Conservation (phyloP, 2,329 filamentous ascomycete genomes). For the Aureobasidium pullulans region DNA sequence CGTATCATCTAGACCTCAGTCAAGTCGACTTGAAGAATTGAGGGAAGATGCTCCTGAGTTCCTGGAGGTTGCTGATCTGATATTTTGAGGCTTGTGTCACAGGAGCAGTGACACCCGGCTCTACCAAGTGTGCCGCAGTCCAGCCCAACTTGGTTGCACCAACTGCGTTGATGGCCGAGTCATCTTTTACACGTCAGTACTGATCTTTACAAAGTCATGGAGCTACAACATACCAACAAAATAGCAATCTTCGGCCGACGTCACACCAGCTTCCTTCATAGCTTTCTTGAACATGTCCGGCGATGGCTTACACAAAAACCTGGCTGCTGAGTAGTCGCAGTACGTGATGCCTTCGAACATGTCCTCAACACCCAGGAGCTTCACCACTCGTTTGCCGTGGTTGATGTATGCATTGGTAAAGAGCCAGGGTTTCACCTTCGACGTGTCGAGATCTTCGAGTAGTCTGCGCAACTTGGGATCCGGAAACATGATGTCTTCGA, state of each 20-base stretch:
- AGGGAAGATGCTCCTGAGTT: constrained; percentile 70
- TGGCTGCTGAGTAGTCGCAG: constrained; percentile 73
- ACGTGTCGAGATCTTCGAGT: constrained; percentile 72
- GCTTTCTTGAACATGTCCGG: constrained; percentile 79
- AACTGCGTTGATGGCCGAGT: constrained; percentile 75
- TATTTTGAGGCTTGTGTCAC: constrained; percentile 55
- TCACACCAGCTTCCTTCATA: constrained; percentile 73
- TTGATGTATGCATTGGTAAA: constrained; percentile 94
- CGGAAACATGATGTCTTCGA: constrained; percentile 76
- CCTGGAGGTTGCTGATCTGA: constrained; percentile 67
- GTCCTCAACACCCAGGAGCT: constrained; percentile 73
- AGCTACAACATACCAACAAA: constrained; percentile 70
- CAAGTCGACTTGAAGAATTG: constrained; percentile 65
- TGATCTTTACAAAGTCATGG: background rate
- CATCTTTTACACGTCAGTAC: constrained; percentile 51
- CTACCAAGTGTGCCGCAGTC: constrained; percentile 79
- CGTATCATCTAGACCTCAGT: background rate
- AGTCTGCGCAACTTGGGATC: constrained; percentile 66
- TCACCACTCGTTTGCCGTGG: constrained; percentile 76
- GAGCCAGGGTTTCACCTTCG: constrained; percentile 83
- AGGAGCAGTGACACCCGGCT: constrained; percentile 60
- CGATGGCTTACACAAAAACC: constrained; percentile 81
- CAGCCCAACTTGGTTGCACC: constrained; percentile 74
- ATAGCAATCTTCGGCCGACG: constrained; percentile 65
- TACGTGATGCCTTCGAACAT: constrained; percentile 92